Percentiles rank a stretch among this genome's conserved stretches.
phyloP scores from a whole-genome alignment of 164 flowering plant genomes.

The Platanus orientalis region DNA sequence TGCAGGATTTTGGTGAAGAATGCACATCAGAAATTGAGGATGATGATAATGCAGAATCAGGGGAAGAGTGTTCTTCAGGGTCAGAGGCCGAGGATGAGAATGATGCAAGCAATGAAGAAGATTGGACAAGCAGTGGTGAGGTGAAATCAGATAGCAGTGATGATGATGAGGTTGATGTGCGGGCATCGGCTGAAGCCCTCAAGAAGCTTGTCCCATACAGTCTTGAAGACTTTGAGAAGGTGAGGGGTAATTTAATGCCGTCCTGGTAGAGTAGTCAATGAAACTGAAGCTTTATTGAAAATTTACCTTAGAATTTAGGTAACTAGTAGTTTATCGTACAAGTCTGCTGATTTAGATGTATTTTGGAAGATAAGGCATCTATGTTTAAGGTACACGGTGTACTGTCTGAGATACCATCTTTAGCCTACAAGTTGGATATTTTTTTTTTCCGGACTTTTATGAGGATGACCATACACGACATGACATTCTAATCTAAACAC shows the following conservation, averaged over 20 bases:
- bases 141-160: constrained; percentile 65
- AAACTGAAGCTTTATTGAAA: background rate
- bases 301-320: background rate
- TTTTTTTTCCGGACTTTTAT: too few species aligned
- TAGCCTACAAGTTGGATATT: too few species aligned
- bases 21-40: constrained; percentile 69
- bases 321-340: too few species aligned
- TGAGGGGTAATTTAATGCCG: constrained; percentile 14
- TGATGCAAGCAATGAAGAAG: constrained; percentile 76
- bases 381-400: too few species aligned
- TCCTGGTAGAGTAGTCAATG: background rate
- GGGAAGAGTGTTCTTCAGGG: constrained; percentile 59
- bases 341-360: too few species aligned
- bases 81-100: constrained; percentile 83
- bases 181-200: constrained; percentile 69
- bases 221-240: constrained; percentile 77
- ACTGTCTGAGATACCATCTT: too few species aligned
- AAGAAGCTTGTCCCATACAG: constrained; percentile 71
- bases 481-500: too few species aligned
- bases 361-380: too few species aligned
- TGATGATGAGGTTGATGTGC: constrained; percentile 55
- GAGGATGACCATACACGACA: too few species aligned
- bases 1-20: constrained; percentile 83
- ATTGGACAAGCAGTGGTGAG: constrained; percentile 67
- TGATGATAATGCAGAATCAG: constrained; percentile 60